Evolutionary conservation across 1,139 yeast species (phyloP), one percentile per base, ranked within the genome.

Genomic region (Protomyces inundatus): DNA sequence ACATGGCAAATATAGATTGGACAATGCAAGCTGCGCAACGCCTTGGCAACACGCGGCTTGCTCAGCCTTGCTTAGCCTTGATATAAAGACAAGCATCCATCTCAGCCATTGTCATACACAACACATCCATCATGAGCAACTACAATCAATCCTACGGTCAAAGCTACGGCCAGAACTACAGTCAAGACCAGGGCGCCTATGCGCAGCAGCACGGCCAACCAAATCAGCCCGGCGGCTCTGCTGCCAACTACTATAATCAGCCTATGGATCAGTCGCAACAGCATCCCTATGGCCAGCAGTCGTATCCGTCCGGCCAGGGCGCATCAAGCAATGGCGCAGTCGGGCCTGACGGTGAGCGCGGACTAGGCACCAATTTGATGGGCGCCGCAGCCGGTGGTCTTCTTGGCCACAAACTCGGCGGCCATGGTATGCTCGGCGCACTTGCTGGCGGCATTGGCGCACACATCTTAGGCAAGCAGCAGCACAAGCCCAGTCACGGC

Each of bases 371-470:
- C 7, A 55, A 58, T 52, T 34, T 58, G 35, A 51, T 50, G 4
- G 62, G 62, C 23, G 62, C 62, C 32, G 62, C 56, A 6, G 62
- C 50, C 30, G 62, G 62, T 12, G 62, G 52, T 10, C 34, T 50
- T 16, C 56, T 58, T 6, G 62, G 62, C 23, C 62, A 58, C 56
- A 58, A 58, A 16, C 52, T 55, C 10, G 61, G 61, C 36, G 59
- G 59, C 12, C 62, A 58, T 14, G 55, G 56, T 5, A 30, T 58
- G 56, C 56, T 58, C 7, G 62, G 62, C 35, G 62, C 62, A 32
- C 40, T 58, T 42, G 62, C 62, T 10, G 62, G 62, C 30, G 62
- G 62, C 34, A 58, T 58, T 16, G 56, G 62, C 30, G 62, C 62
- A 9, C 62, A 58, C 16, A 12, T 58, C 36, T 35, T 58, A n/a